Conservation (phyloP, 2,329 filamentous ascomycete species). For the Cryphonectria radicalis region DNA sequence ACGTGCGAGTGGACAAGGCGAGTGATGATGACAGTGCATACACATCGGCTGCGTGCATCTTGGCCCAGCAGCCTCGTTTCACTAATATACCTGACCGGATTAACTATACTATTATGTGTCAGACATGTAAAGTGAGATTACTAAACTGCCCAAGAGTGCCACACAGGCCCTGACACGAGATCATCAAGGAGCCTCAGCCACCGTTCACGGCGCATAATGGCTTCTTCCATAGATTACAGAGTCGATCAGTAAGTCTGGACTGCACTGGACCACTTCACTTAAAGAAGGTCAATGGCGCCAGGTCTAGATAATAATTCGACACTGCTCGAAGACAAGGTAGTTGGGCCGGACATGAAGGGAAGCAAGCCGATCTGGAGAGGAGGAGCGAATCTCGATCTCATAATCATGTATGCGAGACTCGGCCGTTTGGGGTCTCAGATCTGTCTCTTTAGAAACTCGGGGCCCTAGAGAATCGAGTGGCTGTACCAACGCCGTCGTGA, state of each 20-base stretch:
- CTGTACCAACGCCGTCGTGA: slow-evolving; percentile 13
- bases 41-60: slow-evolving; percentile 13
- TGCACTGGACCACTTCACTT: neutral
- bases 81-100: neutral
- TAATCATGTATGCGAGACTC: slow-evolving; percentile 11
- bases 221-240: neutral
- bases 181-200: neutral
- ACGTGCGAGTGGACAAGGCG: slow-evolving; percentile 10
- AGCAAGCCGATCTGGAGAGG: neutral
- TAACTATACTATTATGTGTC: slow-evolving; percentile 15
- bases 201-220: neutral
- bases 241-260: neutral
- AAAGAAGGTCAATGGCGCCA: neutral
- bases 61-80: neutral
- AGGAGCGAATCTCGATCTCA: slow-evolving; percentile 11
- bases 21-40: neutral
- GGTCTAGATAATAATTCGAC: neutral
- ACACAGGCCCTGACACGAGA: neutral
- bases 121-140: slow-evolving; percentile 23
- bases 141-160: neutral
- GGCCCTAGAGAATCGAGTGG: neutral
- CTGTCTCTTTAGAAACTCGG: slow-evolving; percentile 13
- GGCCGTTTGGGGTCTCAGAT: slow-evolving; percentile 23
- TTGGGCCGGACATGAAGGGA: too few species aligned
- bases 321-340: neutral